Evolutionary conservation across 345 rosid species (phyloP), one percentile per base, ranked within the genome.

Genomic region (Arabidopsis thaliana): DNA sequence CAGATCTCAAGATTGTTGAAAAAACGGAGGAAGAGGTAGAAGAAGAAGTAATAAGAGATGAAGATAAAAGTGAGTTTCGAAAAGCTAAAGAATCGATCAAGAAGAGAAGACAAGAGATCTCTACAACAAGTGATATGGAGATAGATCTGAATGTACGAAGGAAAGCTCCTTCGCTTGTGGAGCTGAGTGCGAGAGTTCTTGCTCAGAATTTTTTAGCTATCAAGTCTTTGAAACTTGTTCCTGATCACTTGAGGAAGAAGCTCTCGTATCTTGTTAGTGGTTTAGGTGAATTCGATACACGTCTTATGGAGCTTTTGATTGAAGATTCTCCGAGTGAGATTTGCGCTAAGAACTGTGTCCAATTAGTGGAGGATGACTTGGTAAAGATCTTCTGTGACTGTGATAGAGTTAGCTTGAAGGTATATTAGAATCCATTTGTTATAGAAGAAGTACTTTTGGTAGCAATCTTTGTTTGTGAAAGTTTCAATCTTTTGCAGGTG

Each of bases 291-390:
- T 46, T 81, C 48, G 62, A 78, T 58, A 40, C 75, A 8, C 78
- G 37, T 5, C 83, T 85, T 64, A 16, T 84, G 44, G 41, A 80
- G 23, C 83, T 87, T 59, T 83, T 85, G 50, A 74, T 76, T 0
- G n/a, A 77, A 5, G 85, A 78, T 36, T 81, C 80, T 34, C 86
- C 86, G 0, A 52, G 61, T 4, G 84, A 85, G 80, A 55, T 85
- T 13, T 79, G 58, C 30, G 67, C 69, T 9, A 76, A 44, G 33
- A 76, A 81, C 59, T 57, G 80, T 9, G 72, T 85, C 2, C 30
- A 6, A 34, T 41, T 87, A 41, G 33, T 14, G 11, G 86, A 79
- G 42, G 67, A 69, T 0, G 84, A 85, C 44, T 78, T 84, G 79
- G 23, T 64, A 67, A 53, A 64, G 12, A 65, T 78, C 25, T 82